phyloP scores from a whole-genome alignment of 345 rosid genomes.

The Gossypium arboreum region DNA sequence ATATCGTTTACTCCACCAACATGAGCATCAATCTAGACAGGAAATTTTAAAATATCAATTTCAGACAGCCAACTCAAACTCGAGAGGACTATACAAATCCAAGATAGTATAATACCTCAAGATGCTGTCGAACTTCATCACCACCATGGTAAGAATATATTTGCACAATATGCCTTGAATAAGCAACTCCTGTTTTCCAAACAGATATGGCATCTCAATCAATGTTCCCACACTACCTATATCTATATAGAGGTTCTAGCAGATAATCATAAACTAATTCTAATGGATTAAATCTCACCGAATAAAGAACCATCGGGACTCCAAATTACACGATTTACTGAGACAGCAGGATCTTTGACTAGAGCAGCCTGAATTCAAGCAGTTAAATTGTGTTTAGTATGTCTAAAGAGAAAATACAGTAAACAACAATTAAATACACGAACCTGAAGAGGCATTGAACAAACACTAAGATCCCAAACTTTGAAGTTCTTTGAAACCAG shows the following conservation, averaged over 20 bases:
- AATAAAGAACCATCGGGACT: constrained; percentile 91
- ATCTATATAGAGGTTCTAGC: background rate
- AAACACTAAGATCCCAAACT: constrained; percentile 83
- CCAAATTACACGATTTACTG: constrained; percentile 97
- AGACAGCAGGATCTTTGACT: constrained; percentile 80
- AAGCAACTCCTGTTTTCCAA: constrained; percentile 73
- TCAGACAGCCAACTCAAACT: constrained; percentile 12
- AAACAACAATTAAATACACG: constrained; percentile 7
- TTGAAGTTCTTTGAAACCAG: constrained; percentile 73
- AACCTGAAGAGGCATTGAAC: constrained; percentile 89
- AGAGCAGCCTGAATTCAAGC: constrained; percentile 62
- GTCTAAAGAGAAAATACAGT: constrained; percentile 3
- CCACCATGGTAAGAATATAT: constrained; percentile 75
- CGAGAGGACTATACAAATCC: background rate
- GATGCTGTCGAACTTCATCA: constrained; percentile 76
- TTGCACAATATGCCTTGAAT: constrained; percentile 85
- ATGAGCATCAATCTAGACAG: constrained; percentile 65
- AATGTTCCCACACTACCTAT: constrained; percentile 18
- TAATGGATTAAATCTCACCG: constrained; percentile 52
- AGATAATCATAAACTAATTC: constrained; percentile 14
- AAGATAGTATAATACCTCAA: constrained; percentile 54
- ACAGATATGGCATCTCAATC: constrained; percentile 16
- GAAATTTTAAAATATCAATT: constrained; percentile 18
- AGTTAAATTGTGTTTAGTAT: constrained; percentile 13
- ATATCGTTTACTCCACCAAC: constrained; percentile 77